These are phyloP conservation scores for Euphorbia corollata DNA, from an alignment of 441 rosid species.

Conservation along the genomic window DNA sequence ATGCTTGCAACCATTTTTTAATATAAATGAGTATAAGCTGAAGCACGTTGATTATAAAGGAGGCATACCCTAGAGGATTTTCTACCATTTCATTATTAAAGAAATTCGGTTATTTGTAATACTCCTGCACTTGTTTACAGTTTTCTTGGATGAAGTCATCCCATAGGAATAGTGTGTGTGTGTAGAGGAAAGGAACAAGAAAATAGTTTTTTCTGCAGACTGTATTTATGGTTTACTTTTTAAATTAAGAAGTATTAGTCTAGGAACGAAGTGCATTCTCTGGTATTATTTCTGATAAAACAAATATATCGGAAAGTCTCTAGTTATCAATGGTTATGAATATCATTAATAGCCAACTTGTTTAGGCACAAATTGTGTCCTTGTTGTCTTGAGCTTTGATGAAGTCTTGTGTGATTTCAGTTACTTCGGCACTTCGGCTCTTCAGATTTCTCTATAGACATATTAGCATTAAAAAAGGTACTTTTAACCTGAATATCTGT, in stretches of 20 bases:
- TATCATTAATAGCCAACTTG: neutral
- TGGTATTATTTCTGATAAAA: neutral
- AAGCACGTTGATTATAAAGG: neutral
- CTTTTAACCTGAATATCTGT: neutral
- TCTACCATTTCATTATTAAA: neutral
- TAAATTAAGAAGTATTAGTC: neutral
- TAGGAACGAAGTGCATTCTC: neutral
- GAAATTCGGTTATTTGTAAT: too few species aligned
- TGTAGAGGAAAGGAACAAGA: neutral
- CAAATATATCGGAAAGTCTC: neutral
- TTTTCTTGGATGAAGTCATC: neutral
- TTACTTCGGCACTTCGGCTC: neutral
- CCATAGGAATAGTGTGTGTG: neutral
- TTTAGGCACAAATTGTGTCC: neutral
- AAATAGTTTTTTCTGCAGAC: neutral
- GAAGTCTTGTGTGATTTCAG: neutral
- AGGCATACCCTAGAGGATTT: neutral
- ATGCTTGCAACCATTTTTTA: neutral
- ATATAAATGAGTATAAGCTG: neutral
- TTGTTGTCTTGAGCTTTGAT: neutral
- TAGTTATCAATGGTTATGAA: neutral
- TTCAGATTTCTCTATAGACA: neutral
- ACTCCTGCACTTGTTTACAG: neutral
- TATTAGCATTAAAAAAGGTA: neutral
- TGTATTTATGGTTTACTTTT: too few species aligned